phyloP scores from a whole-genome alignment of 352 stramenopile genomes.

The Phytophthora cajani region DNA sequence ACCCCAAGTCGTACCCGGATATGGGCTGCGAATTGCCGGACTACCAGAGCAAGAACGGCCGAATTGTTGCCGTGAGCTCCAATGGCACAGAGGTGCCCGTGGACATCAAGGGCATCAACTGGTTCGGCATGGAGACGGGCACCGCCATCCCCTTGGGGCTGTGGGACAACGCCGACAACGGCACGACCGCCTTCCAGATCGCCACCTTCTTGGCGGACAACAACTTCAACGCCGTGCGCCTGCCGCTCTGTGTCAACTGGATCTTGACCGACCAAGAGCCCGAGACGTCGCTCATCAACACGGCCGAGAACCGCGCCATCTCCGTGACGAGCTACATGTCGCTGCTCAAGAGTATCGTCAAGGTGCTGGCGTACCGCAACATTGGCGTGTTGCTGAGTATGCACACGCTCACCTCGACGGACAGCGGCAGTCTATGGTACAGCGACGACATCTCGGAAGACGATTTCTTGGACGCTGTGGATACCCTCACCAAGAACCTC shows the following conservation, averaged over 20 bases:
- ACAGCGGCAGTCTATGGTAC: conserved; percentile 60
- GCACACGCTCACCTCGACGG: conserved; percentile 58
- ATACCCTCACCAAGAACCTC: conserved; percentile 52
- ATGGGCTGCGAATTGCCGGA: conserved; percentile 72
- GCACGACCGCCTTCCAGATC: conserved; percentile 79
- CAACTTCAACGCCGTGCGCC: conserved; percentile 80
- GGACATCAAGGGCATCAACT: conserved; percentile 73
- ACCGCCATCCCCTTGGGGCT: conserved; percentile 71
- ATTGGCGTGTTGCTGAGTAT: conserved; percentile 68
- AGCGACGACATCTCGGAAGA: conserved; percentile 40
- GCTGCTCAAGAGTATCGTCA: conserved; percentile 57
- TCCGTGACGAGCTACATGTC: conserved; percentile 60
- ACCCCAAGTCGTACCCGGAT: conserved; percentile 74
- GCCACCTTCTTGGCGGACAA: conserved; percentile 71
- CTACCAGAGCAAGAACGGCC: conserved; percentile 75
- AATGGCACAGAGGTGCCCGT: conserved; percentile 61
- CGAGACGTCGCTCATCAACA: conserved; percentile 53
- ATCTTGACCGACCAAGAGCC: conserved; percentile 71
- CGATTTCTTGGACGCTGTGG: conserved; percentile 57
- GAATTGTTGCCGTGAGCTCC: conserved; percentile 57
- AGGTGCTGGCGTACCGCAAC: conserved; percentile 61
- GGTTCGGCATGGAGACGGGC: conserved; percentile 83
- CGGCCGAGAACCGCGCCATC: conserved; percentile 66
- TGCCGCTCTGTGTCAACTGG: conserved; percentile 69
- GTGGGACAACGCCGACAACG: conserved; percentile 75